phyloP scores from a whole-genome alignment of 1,284 basidiomycete genomes.

The Cutaneotrichosporon sp. region DNA sequence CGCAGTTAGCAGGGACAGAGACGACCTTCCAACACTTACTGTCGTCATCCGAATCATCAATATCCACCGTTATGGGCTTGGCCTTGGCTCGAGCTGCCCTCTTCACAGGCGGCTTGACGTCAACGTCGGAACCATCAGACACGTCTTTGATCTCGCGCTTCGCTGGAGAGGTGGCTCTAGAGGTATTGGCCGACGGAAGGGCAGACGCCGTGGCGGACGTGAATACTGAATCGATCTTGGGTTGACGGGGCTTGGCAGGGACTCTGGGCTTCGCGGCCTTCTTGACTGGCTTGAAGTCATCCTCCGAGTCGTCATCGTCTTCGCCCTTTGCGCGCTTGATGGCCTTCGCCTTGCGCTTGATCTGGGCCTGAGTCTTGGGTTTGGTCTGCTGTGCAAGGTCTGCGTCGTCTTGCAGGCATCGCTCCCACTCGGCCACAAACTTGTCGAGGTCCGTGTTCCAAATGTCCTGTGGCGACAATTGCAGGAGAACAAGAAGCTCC shows the following conservation, averaged over 20 bases:
- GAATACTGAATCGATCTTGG: conserved; percentile 8
- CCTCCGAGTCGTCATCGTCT: conserved; percentile 57
- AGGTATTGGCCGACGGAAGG: conserved; percentile 2
- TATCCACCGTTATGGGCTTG: conserved; percentile 50
- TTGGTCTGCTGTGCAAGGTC: conserved; percentile 60
- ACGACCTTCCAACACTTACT: conserved; percentile 23
- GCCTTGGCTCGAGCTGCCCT: conserved; percentile 23
- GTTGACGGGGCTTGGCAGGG: conserved; percentile 32
- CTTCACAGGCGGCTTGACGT: conserved; percentile 29
- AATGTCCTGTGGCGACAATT: conserved; percentile 72
- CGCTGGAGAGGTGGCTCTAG: conserved; percentile 17
- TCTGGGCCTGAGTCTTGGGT: conserved; percentile 57
- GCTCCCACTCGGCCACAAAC: conserved; percentile 81
- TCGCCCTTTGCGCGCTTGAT: conserved; percentile 52
- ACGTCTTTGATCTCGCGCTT: conserved; percentile 21
- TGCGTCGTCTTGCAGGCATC: conserved; percentile 56
- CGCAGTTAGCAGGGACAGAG: background rate
- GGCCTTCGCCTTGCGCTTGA: conserved; percentile 58
- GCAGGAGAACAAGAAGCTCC: conserved; percentile 74
- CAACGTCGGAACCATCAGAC: conserved; percentile 27
- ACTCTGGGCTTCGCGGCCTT: conserved; percentile 50
- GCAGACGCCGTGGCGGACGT: conserved; percentile 4
- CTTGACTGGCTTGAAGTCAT: conserved; percentile 68
- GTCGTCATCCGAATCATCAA: conserved; percentile 60
- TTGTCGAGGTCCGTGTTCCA: conserved; percentile 87